Evolutionary conservation across 2,329 filamentous ascomycete genomes (phyloP), one percentile per base, ranked within the genome.

Genomic region (Exophiala spinifera): DNA sequence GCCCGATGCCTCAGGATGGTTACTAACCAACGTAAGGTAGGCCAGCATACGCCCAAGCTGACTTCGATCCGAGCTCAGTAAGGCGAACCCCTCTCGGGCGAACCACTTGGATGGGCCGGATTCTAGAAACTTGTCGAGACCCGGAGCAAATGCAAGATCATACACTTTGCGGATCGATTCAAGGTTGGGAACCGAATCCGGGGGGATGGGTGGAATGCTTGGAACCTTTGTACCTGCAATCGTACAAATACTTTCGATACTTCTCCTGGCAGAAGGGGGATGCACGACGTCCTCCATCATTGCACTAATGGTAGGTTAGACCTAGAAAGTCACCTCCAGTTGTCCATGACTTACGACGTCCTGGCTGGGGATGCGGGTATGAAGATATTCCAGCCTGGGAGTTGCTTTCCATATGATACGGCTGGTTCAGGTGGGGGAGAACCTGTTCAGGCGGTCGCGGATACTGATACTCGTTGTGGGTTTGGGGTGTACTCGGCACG

Each of bases 91-190:
- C 61, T 77, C 77, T 34, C 72, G 74, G 21, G 75, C 82, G 72
- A 89, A 96, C 91, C 91, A 97, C 23, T 79, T 80, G 17, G 59
- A 53, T 34, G 46, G 46, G 28, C 56, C 57, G 5, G 89, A 88
- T 69, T 96, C 91, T 59, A 95, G 81, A 59, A 94, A 86, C 46
- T 81, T 80, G 69, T 89, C 85, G 44, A 94, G 80, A 6, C 84
- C 87, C 1, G 80, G 81, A 3, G 85, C 87, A 69, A 94, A 95
- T 60, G 90, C 85, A 61, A 86, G 85, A 63, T 82, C 80, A 70
- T 88, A 95, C 14, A 92, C 74, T 57, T 81, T 81, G 60, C 83
- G 84, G 55, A 90, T 83, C 66, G 90, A 85, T 63, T 85, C 82
- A 46, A 88, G 67, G 36, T 78, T 67, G 49, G 70, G 73, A 70